Percentiles rank a stretch among this genome's conserved stretches.
These are phyloP conservation scores for Solanum ossicruentum DNA, from an alignment of 257 asterid genomes.

Conservation along the genomic window DNA sequence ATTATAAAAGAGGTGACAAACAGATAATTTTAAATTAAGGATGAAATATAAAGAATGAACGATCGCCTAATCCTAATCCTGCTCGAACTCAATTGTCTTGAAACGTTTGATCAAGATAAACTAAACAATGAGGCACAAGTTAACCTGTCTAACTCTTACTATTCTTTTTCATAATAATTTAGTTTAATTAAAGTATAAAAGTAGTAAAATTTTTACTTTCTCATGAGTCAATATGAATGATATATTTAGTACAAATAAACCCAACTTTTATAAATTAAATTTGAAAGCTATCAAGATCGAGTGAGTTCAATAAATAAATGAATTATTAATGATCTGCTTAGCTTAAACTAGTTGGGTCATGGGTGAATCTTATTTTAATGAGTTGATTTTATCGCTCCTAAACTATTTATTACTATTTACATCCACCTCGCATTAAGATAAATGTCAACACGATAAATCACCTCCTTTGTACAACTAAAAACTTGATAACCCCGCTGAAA, in stretches of 20 bases:
- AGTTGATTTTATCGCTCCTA: background rate
- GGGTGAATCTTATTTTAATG: background rate
- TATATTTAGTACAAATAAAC: background rate
- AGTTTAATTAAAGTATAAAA: background rate
- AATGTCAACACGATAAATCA: background rate
- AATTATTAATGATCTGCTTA: background rate
- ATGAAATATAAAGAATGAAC: background rate
- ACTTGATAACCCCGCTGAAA: background rate
- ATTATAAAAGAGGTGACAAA: background rate
- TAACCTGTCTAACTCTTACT: too few species aligned
- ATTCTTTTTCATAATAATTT: background rate
- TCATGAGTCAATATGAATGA: background rate
- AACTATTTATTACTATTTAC: background rate
- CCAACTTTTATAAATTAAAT: background rate
- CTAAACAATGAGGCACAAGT: background rate
- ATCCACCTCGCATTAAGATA: background rate
- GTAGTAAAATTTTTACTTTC: background rate
- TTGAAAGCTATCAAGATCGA: background rate
- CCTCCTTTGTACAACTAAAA: background rate
- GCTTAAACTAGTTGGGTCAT: background rate
- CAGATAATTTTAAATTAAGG: background rate
- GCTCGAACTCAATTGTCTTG: background rate
- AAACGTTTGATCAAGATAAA: background rate
- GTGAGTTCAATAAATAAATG: background rate
- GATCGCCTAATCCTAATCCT: background rate